phyloP scores from a whole-genome alignment of 129 eudicot genomes.

The Ambrosia artemisiifolia region DNA sequence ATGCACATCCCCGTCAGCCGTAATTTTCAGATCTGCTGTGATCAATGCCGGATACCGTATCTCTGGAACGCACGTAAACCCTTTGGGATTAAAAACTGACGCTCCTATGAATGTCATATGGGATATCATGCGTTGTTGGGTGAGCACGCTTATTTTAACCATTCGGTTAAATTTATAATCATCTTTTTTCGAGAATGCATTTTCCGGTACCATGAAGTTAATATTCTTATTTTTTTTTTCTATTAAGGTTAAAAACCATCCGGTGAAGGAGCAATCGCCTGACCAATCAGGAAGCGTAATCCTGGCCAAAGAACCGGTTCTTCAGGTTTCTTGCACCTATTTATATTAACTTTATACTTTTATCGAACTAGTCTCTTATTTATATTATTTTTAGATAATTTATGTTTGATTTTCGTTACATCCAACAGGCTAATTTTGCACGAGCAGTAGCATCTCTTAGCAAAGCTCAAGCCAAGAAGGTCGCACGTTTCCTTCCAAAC shows the following conservation, averaged over 20 bases:
- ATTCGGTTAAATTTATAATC: not conserved
- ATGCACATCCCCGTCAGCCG: slow-evolving; percentile 95
- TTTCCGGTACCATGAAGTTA: not conserved
- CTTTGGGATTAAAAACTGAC: slow-evolving; percentile 79
- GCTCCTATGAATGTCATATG: slow-evolving; percentile 95
- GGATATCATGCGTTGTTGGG: slow-evolving; percentile 99
- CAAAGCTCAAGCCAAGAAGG: slow-evolving; percentile 92
- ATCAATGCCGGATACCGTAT: slow-evolving; percentile 94
- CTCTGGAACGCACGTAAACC: slow-evolving; percentile 85
- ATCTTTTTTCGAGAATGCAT: not conserved
- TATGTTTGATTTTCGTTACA: not conserved
- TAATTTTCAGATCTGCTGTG: slow-evolving; percentile 86
- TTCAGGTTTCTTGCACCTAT: slow-evolving; percentile 44
- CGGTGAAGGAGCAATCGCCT: slow-evolving; percentile 79
- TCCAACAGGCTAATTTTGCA: slow-evolving; percentile 74
- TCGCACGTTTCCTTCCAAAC: slow-evolving; percentile 85
- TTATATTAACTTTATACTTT: not conserved
- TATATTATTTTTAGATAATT: not conserved
- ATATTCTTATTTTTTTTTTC: not conserved
- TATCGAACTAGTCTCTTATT: not conserved
- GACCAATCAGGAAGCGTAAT: slow-evolving; percentile 82
- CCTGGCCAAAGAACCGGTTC: slow-evolving; percentile 80
- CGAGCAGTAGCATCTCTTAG: slow-evolving; percentile 85
- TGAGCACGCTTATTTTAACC: slow-evolving; percentile 25
- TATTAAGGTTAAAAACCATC: slow-evolving; percentile 70